These are phyloP conservation scores for Ophiostoma ulmi DNA, from an alignment of 2,329 filamentous ascomycete species.

Conservation along the genomic window DNA sequence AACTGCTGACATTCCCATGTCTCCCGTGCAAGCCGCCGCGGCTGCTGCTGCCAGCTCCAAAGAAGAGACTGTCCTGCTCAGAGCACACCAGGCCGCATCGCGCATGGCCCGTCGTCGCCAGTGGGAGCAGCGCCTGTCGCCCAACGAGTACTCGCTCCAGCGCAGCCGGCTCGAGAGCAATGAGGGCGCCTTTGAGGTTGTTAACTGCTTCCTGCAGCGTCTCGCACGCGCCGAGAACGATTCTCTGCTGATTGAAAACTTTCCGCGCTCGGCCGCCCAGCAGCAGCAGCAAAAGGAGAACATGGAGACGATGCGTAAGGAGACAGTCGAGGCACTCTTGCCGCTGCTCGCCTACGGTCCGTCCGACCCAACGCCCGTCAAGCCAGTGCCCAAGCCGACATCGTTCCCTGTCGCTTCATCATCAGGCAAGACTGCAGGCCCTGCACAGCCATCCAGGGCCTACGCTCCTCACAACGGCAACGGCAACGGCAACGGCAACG, in stretches of 20 bases:
- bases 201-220: constrained; percentile 21
- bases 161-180: constrained; percentile 19
- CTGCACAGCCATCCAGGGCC: not conserved
- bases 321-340: constrained; percentile 24
- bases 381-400: not conserved
- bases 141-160: not conserved
- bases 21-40: not conserved
- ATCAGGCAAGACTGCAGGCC: not conserved
- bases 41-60: not conserved
- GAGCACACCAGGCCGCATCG: constrained; percentile 20
- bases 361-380: constrained; percentile 5
- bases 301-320: constrained; percentile 22
- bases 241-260: constrained; percentile 18
- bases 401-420: not conserved
- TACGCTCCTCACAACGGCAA: not conserved
- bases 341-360: constrained; percentile 24
- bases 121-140: constrained; percentile 14
- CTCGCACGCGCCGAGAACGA: constrained; percentile 27
- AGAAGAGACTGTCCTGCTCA: constrained; percentile 16
- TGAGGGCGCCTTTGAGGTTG: constrained; percentile 25
- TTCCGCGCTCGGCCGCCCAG: constrained; percentile 19
- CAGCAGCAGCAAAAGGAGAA: constrained; percentile 14
- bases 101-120: constrained; percentile 23
- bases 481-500: not conserved
- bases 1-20: not conserved